Base-by-base conservation (phyloP, 2,329 filamentous ascomycete genomes). In the Mycogone perniciosa region DNA sequence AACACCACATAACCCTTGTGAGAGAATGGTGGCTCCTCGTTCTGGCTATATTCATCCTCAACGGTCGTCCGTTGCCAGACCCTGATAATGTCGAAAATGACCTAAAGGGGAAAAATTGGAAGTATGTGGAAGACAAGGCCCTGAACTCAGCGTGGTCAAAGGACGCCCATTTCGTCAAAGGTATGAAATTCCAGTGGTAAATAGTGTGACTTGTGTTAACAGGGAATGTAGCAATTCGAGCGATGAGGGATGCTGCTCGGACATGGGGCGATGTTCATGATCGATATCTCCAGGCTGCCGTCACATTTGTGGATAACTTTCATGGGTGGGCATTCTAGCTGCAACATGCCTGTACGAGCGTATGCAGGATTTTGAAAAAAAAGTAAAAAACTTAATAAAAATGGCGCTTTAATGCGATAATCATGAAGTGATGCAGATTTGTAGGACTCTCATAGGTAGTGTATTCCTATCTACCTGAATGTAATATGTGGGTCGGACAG, bases 11-110 rank as follows among this genome's bases (percentile, higher is more conserved):
- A 42, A 73, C 73, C 26, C 72, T 99, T 4, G 76, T 97, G 7
- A 77, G 87, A 37, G 84, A 95, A 65, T 97, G 93, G 90, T 96
- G 89, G 88, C 71, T 99, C 5, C 79, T 96, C 39, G 82, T 86
- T 0, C 67, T 96, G 39, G 80, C 83, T 0, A 79, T 91, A 8
- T 97, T 93, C 64, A 81, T 96, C 48, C 72, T 83, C 2, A 85
- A 88, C 61, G 71, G 86, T 29, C 78, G 92, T 20, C 93, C 91
- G 1, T 71, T 76, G 52, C 81, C 96, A 51, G 78, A 86, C 49
- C 71, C 80, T n/a, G 79, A 85, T 51, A 75, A 78, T 30, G 76
- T 93, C 51, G 73, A 76, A 5, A 54, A 57, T 7, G 81, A 89
- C 41, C 60, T 82, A n/a, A 76, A 79, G 37, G 79, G 75, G 1